Conservation (phyloP, 2,329 filamentous ascomycete genomes). For the Didymella pomorum region DNA sequence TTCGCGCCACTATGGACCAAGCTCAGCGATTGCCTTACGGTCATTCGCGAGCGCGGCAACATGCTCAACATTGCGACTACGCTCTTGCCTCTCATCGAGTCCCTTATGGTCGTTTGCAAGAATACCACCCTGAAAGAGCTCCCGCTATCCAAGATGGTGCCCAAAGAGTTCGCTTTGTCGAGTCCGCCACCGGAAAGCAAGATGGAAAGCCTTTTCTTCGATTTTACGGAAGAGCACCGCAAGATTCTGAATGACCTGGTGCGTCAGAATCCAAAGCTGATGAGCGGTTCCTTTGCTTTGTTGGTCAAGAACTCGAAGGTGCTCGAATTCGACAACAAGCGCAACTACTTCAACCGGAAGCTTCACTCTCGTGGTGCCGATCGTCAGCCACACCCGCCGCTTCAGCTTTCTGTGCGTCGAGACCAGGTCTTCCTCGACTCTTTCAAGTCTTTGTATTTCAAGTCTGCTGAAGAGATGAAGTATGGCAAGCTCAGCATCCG, state of each 20-base stretch:
- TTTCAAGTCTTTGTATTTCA: slow-evolving; percentile 98
- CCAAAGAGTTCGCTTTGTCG: slow-evolving; percentile 74
- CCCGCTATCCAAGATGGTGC: slow-evolving; percentile 51
- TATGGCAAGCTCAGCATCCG: slow-evolving; percentile 98
- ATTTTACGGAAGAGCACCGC: slow-evolving; percentile 95
- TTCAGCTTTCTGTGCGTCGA: slow-evolving; percentile 89
- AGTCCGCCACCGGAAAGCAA: slow-evolving; percentile 80
- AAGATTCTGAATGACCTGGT: slow-evolving; percentile 98
- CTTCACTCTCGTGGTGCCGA: slow-evolving; percentile 79
- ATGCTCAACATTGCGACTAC: slow-evolving; percentile 98
- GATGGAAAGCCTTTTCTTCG: slow-evolving; percentile 93
- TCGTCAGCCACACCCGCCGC: slow-evolving; percentile 71
- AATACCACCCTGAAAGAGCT: slow-evolving; percentile 85
- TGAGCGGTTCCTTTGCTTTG: slow-evolving; percentile 97
- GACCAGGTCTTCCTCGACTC: slow-evolving; percentile 98
- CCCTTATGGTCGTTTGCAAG: slow-evolving; percentile 99
- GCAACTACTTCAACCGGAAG: slow-evolving; percentile 96
- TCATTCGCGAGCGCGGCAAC: slow-evolving; percentile 89
- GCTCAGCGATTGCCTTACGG: slow-evolving; percentile 84
- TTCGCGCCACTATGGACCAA: slow-evolving; percentile 93
- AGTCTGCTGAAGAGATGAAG: slow-evolving; percentile 95
- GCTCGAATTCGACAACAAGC: slow-evolving; percentile 98
- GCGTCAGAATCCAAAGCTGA: slow-evolving; percentile 94
- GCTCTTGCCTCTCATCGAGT: slow-evolving; percentile 90
- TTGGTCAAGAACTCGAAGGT: slow-evolving; percentile 99